Percentiles rank a stretch among this genome's conserved stretches.
Evolutionary conservation across 306 rosid genomes (phyloP).

Genomic region (Cyclanthera cordifolia): DNA sequence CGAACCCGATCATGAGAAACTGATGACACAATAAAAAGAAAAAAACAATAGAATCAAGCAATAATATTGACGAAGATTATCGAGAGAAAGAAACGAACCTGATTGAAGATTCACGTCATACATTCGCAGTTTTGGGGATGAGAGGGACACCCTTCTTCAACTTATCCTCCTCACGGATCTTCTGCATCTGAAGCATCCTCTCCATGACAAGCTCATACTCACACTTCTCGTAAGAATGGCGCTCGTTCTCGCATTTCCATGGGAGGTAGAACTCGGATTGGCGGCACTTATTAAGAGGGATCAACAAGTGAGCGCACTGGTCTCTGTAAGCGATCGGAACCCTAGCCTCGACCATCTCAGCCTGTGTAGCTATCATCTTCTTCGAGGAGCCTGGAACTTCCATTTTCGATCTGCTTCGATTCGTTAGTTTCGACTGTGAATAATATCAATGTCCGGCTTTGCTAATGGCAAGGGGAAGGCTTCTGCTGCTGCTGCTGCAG

Average conservation of each 20-base stretch:
- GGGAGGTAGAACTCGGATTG: slow-evolving; percentile 78
- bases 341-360: slow-evolving; percentile 77
- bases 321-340: slow-evolving; percentile 77
- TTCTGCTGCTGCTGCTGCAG: neutral
- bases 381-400: slow-evolving; percentile 69
- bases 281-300: slow-evolving; percentile 92
- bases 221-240: slow-evolving; percentile 85
- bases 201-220: slow-evolving; percentile 92
- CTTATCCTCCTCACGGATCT: slow-evolving; percentile 51
- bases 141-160: slow-evolving; percentile 42
- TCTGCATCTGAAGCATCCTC: slow-evolving; percentile 88
- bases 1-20: neutral
- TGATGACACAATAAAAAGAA: neutral
- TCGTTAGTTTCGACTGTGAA: too few species aligned
- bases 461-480: neutral
- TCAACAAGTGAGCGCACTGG: slow-evolving; percentile 82
- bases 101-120: slow-evolving; percentile 17
- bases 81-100: slow-evolving; percentile 7
- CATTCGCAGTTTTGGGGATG: slow-evolving; percentile 68
- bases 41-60: neutral
- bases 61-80: neutral
- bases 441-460: neutral
- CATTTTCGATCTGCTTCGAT: slow-evolving; percentile 24
- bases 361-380: slow-evolving; percentile 96
- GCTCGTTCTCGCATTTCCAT: slow-evolving; percentile 79